phyloP scores from a whole-genome alignment of 169 alveolate genomes.

The Eimeria acervulina region DNA sequence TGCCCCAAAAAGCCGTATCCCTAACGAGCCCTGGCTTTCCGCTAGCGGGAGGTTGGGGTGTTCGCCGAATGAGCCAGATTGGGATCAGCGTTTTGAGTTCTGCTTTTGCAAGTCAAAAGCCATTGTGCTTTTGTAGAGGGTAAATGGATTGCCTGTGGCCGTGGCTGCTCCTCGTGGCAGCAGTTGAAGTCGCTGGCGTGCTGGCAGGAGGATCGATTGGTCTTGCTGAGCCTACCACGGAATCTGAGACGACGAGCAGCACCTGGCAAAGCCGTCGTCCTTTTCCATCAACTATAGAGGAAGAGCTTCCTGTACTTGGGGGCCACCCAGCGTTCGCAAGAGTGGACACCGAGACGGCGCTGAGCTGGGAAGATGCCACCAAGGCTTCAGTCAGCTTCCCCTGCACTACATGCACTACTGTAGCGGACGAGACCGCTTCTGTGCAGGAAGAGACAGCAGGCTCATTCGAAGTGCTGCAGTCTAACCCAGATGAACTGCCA shows the following conservation, averaged over 20 bases:
- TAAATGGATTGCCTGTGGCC: background rate
- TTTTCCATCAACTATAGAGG: background rate
- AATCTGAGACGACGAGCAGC: conserved; percentile 4
- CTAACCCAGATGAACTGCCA: background rate
- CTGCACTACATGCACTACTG: conserved; percentile 23
- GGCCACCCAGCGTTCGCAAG: background rate
- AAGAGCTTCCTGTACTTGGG: background rate
- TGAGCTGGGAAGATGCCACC: background rate
- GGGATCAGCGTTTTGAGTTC: background rate
- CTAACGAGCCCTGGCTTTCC: background rate
- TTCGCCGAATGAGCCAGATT: background rate
- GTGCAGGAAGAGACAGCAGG: background rate
- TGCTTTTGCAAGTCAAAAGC: background rate
- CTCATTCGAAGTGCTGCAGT: background rate
- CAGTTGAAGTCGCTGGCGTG: conserved; percentile 9
- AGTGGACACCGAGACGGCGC: conserved; percentile 32
- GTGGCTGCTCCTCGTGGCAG: conserved; percentile 49
- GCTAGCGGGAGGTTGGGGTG: conserved; percentile 10
- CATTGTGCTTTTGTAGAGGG: background rate
- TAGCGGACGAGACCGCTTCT: background rate
- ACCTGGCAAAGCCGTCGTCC: background rate
- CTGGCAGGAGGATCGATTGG: conserved; percentile 56
- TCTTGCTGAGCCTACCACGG: background rate
- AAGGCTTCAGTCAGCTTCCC: background rate
- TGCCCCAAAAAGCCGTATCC: background rate